Evolutionary conservation across 2,329 filamentous ascomycete genomes (phyloP).

Genomic region (Epichloe baconii): DNA sequence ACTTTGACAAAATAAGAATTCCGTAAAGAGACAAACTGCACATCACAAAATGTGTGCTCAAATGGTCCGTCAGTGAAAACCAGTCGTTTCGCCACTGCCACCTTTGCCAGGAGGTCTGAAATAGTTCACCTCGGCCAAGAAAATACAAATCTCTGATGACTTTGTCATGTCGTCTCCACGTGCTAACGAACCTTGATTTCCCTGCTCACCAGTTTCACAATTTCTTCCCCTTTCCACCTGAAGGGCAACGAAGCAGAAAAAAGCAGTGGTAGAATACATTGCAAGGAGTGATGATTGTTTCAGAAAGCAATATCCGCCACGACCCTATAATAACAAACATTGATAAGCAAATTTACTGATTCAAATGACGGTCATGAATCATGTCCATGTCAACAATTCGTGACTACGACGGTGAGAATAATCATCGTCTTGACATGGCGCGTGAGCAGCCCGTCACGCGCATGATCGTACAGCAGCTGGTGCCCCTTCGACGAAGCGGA

Average conservation of each 20-base stretch:
- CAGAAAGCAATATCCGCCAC: not conserved
- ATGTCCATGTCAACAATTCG: not conserved
- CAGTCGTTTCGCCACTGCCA: not conserved
- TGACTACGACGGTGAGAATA: not conserved
- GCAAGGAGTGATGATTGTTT: constrained; percentile 1
- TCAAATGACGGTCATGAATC: not conserved
- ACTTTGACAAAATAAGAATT: not conserved
- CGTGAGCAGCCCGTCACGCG: constrained; percentile 19
- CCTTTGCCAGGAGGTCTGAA: constrained; percentile 1
- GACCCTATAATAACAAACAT: not conserved
- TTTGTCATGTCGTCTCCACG: constrained; percentile 19
- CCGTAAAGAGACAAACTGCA: not conserved
- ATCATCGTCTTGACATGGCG: not conserved
- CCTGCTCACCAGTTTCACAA: not conserved
- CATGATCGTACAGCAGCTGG: constrained; percentile 24
- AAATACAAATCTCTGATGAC: constrained; percentile 16
- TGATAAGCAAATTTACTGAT: not conserved
- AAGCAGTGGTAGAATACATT: constrained; percentile 3
- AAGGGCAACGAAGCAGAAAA: not conserved
- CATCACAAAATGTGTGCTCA: constrained; percentile 3
- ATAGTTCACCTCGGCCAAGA: constrained; percentile 4
- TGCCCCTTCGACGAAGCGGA: constrained; percentile 28
- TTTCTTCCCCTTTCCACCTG: not conserved
- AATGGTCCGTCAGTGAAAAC: not conserved
- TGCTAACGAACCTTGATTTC: constrained; percentile 10